Evolutionary conservation across 352 stramenopile species (phyloP).

Genomic region (Globisporangium paddicum): DNA sequence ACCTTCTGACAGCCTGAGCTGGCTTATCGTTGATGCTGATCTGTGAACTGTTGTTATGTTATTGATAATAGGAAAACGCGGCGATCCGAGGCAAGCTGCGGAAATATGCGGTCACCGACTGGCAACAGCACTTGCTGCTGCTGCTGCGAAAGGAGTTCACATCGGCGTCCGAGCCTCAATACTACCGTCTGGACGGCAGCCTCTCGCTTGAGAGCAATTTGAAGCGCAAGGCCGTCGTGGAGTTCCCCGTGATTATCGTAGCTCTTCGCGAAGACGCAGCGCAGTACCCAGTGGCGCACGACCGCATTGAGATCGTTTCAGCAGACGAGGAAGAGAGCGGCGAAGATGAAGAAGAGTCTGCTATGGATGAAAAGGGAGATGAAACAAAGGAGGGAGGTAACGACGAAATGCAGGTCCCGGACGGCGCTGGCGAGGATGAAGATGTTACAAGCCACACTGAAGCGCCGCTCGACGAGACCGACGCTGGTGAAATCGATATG

Average conservation of each 20-base stretch:
- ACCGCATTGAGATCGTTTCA: constrained; percentile 60
- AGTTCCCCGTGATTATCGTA: constrained; percentile 75
- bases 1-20: neutral
- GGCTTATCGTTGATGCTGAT: neutral
- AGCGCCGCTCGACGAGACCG: neutral
- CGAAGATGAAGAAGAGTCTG: neutral
- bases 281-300: constrained; percentile 55
- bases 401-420: neutral
- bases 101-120: constrained; percentile 48
- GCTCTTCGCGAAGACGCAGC: constrained; percentile 34
- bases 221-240: constrained; percentile 72
- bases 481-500: neutral
- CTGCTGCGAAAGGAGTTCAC: constrained; percentile 81
- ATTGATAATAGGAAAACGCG: constrained; percentile 50
- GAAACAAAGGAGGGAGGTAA: constrained; percentile 1
- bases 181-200: constrained; percentile 65
- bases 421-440: neutral
- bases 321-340: constrained; percentile 6
- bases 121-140: constrained; percentile 51
- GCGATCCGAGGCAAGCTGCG: constrained; percentile 65
- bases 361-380: neutral
- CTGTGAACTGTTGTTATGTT: neutral
- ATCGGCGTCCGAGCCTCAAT: constrained; percentile 55
- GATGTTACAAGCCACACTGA: neutral
- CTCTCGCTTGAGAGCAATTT: constrained; percentile 63